Evolutionary conservation across 805 yeast species (phyloP), one percentile per base, ranked within the genome.

Genomic region (Candida odintsovae): DNA sequence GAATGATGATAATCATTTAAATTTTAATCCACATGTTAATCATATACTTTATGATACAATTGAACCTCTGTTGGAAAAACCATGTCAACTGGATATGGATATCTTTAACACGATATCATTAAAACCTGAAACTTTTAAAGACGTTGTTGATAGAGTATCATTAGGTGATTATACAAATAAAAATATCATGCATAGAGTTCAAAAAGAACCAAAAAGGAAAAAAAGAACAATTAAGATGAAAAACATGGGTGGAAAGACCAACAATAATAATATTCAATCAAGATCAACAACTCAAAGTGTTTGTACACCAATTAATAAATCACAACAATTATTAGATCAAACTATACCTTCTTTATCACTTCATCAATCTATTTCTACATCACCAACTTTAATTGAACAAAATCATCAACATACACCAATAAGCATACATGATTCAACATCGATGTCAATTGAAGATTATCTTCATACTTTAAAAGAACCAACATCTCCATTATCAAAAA

Each of bases 221-320:
- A 56, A 53, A 49, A 53, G 62, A 49, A 48, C 40, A 3, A 55
- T 54, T 41, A 57, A 59, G 43, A 51, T 55, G 50, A 50, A 45
- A 6, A 50, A 44, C 41, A n/a, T 21, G 23, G 23, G 23, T 22
- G 8, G 8, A 5, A 22, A 22, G 8, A 22, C 23, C 8, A 22
- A 22, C 8, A 5, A 22, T 8, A 22, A 8, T 22, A 22, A 22
- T 22, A 22, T n/a, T n/a, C n/a, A 22, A 8, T 21, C 19, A 22
- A 33, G 35, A 20, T 21, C 38, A 15, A 19, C 12, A 20, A 18
- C 36, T 18, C 19, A 23, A n/a, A n/a, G 15, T 12, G 22, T 25
- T 20, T 31, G 23, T 33, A 36, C 26, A 7, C 23, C 29, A 15
- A 21, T 16, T 19, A 31, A n/a, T 23, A 26, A 21, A 8, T 4